Evolutionary conservation across 148 eudicot genomes (phyloP).

Genomic region (Polygonum aviculare): DNA sequence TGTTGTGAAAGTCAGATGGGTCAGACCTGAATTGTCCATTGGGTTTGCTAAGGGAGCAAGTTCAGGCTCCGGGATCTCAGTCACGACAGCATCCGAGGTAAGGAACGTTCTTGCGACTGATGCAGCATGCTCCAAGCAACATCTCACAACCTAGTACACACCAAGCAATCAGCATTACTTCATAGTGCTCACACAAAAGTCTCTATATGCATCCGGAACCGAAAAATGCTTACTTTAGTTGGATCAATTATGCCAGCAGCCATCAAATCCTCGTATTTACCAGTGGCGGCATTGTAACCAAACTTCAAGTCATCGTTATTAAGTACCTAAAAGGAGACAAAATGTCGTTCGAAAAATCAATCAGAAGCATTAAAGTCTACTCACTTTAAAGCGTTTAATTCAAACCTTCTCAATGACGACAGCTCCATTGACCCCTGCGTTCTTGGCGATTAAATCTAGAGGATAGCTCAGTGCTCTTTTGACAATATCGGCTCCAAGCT

Average conservation of each 20-base stretch:
- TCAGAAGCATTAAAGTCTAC: background rate
- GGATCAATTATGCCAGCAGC: conserved; percentile 71
- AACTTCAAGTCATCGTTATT: conserved; percentile 32
- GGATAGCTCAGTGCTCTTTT: conserved; percentile 50
- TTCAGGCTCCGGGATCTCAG: conserved; percentile 52
- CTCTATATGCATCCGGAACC: background rate
- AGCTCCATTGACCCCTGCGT: conserved; percentile 58
- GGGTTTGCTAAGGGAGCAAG: conserved; percentile 34
- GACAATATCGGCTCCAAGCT: conserved; percentile 60
- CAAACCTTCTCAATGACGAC: conserved; percentile 53
- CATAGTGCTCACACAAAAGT: background rate
- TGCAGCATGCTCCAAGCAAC: conserved; percentile 67
- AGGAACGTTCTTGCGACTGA: conserved; percentile 63
- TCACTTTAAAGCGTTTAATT: background rate
- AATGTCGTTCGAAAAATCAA: background rate
- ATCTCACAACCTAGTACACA: conserved; percentile 49
- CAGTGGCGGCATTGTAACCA: conserved; percentile 61
- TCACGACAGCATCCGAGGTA: conserved; percentile 66
- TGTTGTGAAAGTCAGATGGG: background rate
- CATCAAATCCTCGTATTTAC: conserved; percentile 64
- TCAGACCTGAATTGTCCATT: conserved; percentile 52
- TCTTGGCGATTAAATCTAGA: conserved; percentile 54
- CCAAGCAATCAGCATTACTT: background rate
- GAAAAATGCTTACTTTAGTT: background rate
- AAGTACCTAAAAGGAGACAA: conserved; percentile 31